Conservation (phyloP, 2,329 filamentous ascomycete genomes). For the Colletotrichum echinochloae region DNA sequence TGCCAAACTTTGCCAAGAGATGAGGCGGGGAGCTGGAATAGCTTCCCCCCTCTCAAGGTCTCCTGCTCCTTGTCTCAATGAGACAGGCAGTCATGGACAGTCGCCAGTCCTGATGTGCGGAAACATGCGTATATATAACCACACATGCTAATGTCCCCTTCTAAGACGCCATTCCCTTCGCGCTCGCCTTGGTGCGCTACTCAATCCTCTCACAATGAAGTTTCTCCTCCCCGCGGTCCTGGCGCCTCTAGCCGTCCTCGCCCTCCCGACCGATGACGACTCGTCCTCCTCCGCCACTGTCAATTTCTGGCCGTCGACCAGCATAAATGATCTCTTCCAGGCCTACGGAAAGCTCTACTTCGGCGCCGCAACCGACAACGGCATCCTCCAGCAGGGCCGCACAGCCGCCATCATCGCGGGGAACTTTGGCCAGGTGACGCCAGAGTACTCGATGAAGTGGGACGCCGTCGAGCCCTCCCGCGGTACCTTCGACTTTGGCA, state of each 20-base stretch:
- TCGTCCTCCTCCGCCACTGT: conserved; percentile 44
- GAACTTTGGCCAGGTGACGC: conserved; percentile 74
- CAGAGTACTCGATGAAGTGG: conserved; percentile 81
- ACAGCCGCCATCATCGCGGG: conserved; percentile 66
- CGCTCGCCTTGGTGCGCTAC: not conserved
- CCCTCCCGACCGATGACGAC: conserved; percentile 57
- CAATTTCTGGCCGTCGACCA: conserved; percentile 57
- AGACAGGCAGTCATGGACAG: not conserved
- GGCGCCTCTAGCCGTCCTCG: conserved; percentile 53
- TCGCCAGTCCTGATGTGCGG: no score
- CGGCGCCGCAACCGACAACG: conserved; percentile 68
- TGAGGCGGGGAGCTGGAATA: not conserved
- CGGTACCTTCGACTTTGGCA: conserved; percentile 65
- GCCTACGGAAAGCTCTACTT: conserved; percentile 75
- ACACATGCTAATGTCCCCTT: not conserved
- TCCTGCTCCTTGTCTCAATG: not conserved
- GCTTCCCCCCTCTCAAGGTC: not conserved
- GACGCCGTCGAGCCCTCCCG: conserved; percentile 63
- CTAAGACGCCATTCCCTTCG: not conserved
- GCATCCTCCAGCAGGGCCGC: conserved; percentile 62
- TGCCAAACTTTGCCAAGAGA: conserved; percentile 1
- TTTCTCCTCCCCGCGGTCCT: conserved; percentile 50
- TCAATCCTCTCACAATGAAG: conserved; percentile 37
- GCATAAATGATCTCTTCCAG: conserved; percentile 68
- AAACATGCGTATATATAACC: not conserved